A percentile compares a stretch with the other conserved stretches of the same genome.
These are phyloP conservation scores for Truncatella angustata DNA, from an alignment of 2,329 filamentous ascomycete genomes.

Conservation along the genomic window DNA sequence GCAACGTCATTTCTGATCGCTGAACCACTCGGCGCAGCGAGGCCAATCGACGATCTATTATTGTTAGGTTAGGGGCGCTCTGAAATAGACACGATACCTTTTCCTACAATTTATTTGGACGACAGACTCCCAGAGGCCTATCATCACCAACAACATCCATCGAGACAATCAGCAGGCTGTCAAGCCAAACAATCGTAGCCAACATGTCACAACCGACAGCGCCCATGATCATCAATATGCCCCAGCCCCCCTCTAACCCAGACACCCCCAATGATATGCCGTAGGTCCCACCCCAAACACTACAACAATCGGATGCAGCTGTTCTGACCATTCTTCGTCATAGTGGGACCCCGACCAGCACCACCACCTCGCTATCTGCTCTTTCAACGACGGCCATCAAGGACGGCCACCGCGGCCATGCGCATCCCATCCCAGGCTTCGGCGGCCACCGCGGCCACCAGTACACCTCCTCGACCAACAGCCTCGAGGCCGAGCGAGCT, in stretches of 20 bases:
- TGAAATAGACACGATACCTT: no score
- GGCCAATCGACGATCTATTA: background rate
- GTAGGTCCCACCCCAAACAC: constrained; percentile 50
- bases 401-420: constrained; percentile 85
- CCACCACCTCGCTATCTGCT: constrained; percentile 86
- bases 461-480: constrained; percentile 63
- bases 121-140: background rate
- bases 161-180: background rate
- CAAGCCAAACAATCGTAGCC: background rate
- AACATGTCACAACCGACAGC: constrained; percentile 32
- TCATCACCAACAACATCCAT: background rate
- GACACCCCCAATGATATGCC: constrained; percentile 88
- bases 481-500: constrained; percentile 85
- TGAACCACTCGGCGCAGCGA: background rate
- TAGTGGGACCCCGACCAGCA: constrained; percentile 90
- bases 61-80: no score
- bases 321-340: constrained; percentile 16
- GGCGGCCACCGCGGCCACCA: constrained; percentile 54
- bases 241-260: constrained; percentile 76
- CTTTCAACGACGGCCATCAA: constrained; percentile 95
- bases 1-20: constrained; percentile 6
- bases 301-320: constrained; percentile 3
- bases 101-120: no score
- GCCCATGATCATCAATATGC: constrained; percentile 79
- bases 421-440: constrained; percentile 56